Base-by-base conservation (phyloP, 441 rosid species). In the Mallotus japonicus region DNA sequence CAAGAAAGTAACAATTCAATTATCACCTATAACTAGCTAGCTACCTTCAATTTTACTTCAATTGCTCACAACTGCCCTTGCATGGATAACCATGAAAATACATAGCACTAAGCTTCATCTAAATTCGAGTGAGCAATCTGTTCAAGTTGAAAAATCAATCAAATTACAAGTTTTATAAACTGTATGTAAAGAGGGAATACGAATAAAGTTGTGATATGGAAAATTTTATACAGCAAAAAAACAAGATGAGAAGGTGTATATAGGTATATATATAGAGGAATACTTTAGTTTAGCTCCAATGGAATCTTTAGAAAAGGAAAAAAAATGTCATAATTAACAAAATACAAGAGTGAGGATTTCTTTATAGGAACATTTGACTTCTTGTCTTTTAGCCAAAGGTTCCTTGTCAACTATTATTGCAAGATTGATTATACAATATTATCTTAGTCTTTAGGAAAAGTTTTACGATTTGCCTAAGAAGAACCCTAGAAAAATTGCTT, bases 361-460 rank as follows among this genome's bases (percentile, higher is more conserved):
- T 54, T 61, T 24, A 62, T 65, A 66, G 69, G 70, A 74, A 76
- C 74, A 69, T 73, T 75, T 46, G 58, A 63, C 76, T 73, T 44
- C 67, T n/a, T 62, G 80, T 70, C 74, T 75, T 74, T 65, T 24
- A 73, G 76, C 82, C 73, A 66, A 60, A 62, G 77, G 79, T 75
- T 75, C 73, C 71, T 58, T 65, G 56, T 73, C 74, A 72, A 77
- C 75, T 78, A 77, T 82, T 80, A 79, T 80, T 76, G 70, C 73
- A 76, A 61, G 76, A 69, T 76, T 74, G 79, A 75, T 78, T 82
- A 69, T 82, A 85, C 83, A 32, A 32, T 32, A 82, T 76, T 67
- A 55, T 73, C 76, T n/a, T 72, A 74, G 82, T 77, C 78, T 79
- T 81, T 62, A 57, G 56, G 59, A 73, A 77, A 49, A 50, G 53